A percentile compares a stretch with the other conserved stretches of the same genome.
These are phyloP conservation scores for Gilbertella persicaria DNA, from an alignment of 371 early-diverging fungal genomes.

Conservation along the genomic window DNA sequence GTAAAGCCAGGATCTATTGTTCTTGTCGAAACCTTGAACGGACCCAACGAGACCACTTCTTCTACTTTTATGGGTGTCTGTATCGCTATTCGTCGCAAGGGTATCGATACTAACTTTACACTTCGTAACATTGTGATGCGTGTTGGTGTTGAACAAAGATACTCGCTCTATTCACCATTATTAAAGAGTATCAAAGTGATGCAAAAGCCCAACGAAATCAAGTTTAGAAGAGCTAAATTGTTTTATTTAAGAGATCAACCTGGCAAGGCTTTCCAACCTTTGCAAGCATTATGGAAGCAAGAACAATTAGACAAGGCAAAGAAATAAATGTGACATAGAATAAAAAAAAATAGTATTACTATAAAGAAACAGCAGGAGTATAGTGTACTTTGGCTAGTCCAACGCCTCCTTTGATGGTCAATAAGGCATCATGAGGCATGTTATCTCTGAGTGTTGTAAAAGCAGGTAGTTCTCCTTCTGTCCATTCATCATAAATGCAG, in stretches of 20 bases:
- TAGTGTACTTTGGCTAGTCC: conserved; percentile 32
- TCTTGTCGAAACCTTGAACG: conserved; percentile 72
- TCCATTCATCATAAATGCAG: conserved; percentile 58
- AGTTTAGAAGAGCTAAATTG: conserved; percentile 77
- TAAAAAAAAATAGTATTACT: not conserved
- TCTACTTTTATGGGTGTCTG: conserved; percentile 78
- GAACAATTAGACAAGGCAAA: conserved; percentile 42
- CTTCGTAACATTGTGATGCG: conserved; percentile 81
- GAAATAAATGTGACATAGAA: conserved; percentile 9
- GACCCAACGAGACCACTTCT: conserved; percentile 65
- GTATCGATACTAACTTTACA: conserved; percentile 76
- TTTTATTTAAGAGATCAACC: conserved; percentile 81
- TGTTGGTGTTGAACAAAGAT: conserved; percentile 84
- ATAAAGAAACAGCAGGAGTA: conserved; percentile 14
- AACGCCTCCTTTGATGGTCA: conserved; percentile 36
- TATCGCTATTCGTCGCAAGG: conserved; percentile 80
- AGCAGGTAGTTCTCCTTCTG: conserved; percentile 43
- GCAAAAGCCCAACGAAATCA: conserved; percentile 58
- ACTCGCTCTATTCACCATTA: conserved; percentile 80
- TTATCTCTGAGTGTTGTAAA: conserved; percentile 31
- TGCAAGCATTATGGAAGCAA: conserved; percentile 59
- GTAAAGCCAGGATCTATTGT: conserved; percentile 73
- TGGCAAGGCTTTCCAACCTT: conserved; percentile 66
- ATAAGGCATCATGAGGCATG: conserved; percentile 21
- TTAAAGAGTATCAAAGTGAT: conserved; percentile 76